Percentiles rank a stretch among this genome's conserved stretches.
Conservation (phyloP, 306 rosid species). For the Sicyos baderoa region DNA sequence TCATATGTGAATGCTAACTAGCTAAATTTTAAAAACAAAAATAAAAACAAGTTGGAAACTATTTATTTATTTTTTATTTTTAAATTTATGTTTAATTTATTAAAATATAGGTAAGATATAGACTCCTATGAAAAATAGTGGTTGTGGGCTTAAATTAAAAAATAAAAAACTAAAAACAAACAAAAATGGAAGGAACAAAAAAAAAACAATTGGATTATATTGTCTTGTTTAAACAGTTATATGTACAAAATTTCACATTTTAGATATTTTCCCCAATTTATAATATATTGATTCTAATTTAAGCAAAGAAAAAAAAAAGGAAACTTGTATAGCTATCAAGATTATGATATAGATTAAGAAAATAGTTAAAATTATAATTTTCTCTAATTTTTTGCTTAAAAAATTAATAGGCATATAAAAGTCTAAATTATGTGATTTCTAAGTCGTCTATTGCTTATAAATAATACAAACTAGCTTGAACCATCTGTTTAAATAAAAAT, state of each 20-base stretch:
- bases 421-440: background rate
- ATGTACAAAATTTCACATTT: background rate
- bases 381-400: background rate
- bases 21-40: too few relatives aligned
- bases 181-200: background rate
- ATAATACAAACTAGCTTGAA: background rate
- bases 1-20: too few relatives aligned
- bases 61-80: too few relatives aligned
- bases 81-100: too few relatives aligned
- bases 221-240: background rate
- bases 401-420: background rate
- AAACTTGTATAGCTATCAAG: background rate
- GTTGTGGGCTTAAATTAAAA: too few relatives aligned
- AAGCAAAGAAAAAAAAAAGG: background rate
- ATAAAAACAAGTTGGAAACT: too few relatives aligned
- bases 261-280: background rate
- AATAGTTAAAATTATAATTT: background rate
- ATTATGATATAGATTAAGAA: background rate
- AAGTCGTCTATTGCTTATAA: background rate
- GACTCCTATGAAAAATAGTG: too few relatives aligned
- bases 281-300: background rate
- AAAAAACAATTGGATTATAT: background rate
- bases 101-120: too few relatives aligned
- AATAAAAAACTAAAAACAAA: too few relatives aligned
- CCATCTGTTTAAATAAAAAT: background rate